A percentile compares a stretch with the other conserved stretches of the same genome.
These are phyloP conservation scores for Pleurotus platypus DNA, from an alignment of 768 basidiomycete species.

Conservation along the genomic window DNA sequence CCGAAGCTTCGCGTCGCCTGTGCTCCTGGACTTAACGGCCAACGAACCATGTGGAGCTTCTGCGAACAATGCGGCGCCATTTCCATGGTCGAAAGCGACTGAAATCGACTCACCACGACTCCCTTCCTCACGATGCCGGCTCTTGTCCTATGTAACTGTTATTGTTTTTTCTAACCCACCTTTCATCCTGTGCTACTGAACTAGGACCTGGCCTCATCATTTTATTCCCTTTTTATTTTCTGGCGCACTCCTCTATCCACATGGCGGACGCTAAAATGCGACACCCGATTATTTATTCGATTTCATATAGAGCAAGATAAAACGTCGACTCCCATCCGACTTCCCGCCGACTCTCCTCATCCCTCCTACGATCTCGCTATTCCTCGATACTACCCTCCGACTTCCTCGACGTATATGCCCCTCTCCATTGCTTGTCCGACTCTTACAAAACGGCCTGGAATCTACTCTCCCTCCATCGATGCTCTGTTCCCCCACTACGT, in stretches of 20 bases:
- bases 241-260: background rate
- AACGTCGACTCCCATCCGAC: no score
- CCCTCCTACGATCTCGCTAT: no score
- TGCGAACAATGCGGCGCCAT: constrained; percentile 89
- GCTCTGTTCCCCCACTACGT: no score
- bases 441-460: no score
- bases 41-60: constrained; percentile 82
- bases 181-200: background rate
- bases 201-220: background rate
- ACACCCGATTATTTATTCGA: background rate
- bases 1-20: constrained; percentile 82
- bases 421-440: no score
- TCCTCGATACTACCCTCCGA: no score
- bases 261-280: background rate
- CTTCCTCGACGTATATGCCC: no score
- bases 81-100: constrained; percentile 81
- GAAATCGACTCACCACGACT: constrained; percentile 12
- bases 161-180: background rate
- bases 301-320: no score
- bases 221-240: background rate
- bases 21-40: constrained; percentile 63
- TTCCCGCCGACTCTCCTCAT: no score
- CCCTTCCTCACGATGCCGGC: background rate
- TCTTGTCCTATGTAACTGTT: background rate
- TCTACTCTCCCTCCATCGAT: no score